phyloP scores from a whole-genome alignment of 176 grass and related monocot species.

The Bromus sterilis region DNA sequence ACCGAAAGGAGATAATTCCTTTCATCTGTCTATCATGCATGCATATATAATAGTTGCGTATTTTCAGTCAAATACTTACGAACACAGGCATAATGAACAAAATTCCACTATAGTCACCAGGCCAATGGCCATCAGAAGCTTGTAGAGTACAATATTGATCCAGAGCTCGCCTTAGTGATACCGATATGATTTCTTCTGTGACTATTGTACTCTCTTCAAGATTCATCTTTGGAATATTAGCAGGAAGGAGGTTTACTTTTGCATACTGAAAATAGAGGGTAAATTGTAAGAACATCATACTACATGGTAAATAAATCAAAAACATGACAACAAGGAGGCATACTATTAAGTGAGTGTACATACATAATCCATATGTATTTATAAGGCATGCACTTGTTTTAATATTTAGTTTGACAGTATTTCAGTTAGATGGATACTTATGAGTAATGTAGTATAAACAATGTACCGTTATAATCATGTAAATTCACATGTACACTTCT shows the following conservation, averaged over 20 bases:
- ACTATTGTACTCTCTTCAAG: neutral
- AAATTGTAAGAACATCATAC: neutral
- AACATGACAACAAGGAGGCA: neutral
- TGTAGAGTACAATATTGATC: constrained; percentile 27
- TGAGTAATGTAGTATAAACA: too few relatives aligned
- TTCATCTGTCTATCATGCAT: too few relatives aligned
- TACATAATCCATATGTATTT: too few relatives aligned
- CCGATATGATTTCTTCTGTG: constrained; percentile 7
- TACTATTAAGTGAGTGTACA: neutral
- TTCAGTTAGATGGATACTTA: too few relatives aligned
- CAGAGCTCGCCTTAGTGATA: constrained; percentile 20
- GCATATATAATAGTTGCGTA: neutral
- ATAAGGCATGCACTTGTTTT: too few relatives aligned
- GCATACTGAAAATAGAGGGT: constrained; percentile 20
- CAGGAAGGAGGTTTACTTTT: neutral
- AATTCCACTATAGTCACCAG: constrained; percentile 40
- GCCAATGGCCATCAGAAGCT: constrained; percentile 50
- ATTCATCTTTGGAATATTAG: neutral
- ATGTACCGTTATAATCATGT: too few relatives aligned
- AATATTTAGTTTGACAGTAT: too few relatives aligned
- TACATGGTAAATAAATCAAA: neutral
- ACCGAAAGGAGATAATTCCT: too few relatives aligned
- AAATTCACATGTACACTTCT: too few relatives aligned
- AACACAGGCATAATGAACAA: constrained; percentile 51
- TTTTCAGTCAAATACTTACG: neutral